Percentiles rank a stretch among this genome's conserved stretches.
Conservation (phyloP, 2,329 filamentous ascomycete species). For the Xylaria arbuscula region DNA sequence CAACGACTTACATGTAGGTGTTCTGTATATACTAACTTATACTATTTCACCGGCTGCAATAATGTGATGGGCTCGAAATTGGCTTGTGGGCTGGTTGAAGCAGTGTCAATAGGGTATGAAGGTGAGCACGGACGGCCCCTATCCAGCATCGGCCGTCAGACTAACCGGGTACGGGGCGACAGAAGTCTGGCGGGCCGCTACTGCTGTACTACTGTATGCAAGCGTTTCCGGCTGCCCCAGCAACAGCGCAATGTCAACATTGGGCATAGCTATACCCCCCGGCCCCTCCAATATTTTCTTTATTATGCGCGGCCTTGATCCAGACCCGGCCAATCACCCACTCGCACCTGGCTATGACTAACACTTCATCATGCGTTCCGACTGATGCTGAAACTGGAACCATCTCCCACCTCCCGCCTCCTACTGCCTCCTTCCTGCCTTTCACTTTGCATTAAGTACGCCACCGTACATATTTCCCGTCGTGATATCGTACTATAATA, state of each 20-base stretch:
- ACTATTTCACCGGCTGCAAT: no score
- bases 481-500: background rate
- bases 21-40: no score
- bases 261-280: conserved; percentile 22
- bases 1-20: no score
- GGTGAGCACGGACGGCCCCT: background rate
- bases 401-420: conserved; percentile 4
- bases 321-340: conserved; percentile 38
- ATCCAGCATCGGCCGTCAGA: conserved; percentile 16
- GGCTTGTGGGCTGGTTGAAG: no score
- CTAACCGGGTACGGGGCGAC: conserved; percentile 1
- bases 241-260: conserved; percentile 44
- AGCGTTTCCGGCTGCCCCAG: conserved; percentile 43
- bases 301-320: conserved; percentile 26
- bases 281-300: conserved; percentile 37
- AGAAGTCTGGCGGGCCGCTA: conserved; percentile 23
- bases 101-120: background rate
- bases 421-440: background rate
- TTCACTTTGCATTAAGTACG: background rate
- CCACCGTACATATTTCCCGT: conserved; percentile 11
- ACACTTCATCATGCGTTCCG: conserved; percentile 46
- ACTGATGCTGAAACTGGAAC: conserved; percentile 29
- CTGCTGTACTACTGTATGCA: background rate
- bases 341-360: conserved; percentile 26
- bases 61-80: no score